These are phyloP conservation scores for Phyllosticta capitalensis DNA, from an alignment of 2,329 filamentous ascomycete genomes.

Conservation along the genomic window DNA sequence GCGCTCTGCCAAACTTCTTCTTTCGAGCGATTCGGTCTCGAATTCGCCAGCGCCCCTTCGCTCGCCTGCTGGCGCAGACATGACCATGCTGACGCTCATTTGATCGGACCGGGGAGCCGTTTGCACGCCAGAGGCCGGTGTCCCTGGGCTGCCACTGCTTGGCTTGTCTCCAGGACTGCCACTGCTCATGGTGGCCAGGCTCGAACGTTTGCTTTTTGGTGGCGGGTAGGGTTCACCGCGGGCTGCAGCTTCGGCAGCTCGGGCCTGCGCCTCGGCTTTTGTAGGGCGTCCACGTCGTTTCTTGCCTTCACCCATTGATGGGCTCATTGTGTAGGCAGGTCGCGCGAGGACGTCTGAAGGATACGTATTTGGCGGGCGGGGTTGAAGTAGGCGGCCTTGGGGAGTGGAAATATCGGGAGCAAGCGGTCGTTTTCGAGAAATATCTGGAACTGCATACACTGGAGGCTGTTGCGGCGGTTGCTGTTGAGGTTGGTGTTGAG, in stretches of 20 bases:
- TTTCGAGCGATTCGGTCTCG: not conserved
- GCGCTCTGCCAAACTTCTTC: not conserved
- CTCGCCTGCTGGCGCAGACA: conserved; percentile 24
- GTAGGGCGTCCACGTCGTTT: conserved; percentile 40
- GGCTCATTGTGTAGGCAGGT: conserved; percentile 22
- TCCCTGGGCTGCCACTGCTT: not conserved
- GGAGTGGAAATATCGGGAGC: conserved; percentile 21
- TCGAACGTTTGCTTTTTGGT: conserved; percentile 21
- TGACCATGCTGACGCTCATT: conserved; percentile 27
- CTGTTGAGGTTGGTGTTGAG: conserved; percentile 18
- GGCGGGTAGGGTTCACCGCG: conserved; percentile 31
- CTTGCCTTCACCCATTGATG: conserved; percentile 28
- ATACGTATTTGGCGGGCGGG: conserved; percentile 32
- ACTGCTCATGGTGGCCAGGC: conserved; percentile 18
- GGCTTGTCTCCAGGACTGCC: conserved; percentile 17
- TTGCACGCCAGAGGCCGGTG: conserved; percentile 16
- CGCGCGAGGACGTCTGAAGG: conserved; percentile 21
- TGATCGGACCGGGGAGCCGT: conserved; percentile 16
- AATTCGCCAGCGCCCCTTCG: conserved; percentile 24
- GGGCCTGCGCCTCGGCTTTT: conserved; percentile 37
- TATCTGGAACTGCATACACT: conserved; percentile 24
- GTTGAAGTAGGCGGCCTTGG: conserved; percentile 36
- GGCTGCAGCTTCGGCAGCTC: conserved; percentile 31
- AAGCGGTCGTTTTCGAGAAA: conserved; percentile 27
- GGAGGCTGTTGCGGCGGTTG: conserved; percentile 20